Base-by-base conservation (phyloP, 2,329 filamentous ascomycete genomes). In the Bertia moriformis region DNA sequence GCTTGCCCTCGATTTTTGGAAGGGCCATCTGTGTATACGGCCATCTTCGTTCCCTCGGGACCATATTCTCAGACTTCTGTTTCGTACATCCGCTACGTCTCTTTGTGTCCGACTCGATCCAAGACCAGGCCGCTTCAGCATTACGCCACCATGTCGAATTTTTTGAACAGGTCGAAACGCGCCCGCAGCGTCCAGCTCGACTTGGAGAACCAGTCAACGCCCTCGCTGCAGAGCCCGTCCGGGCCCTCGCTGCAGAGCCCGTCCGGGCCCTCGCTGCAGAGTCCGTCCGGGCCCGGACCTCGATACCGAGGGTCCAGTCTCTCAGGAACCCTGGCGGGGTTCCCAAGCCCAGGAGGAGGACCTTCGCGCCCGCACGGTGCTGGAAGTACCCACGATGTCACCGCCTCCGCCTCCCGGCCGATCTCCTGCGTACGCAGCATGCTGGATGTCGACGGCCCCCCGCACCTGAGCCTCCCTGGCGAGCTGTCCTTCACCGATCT, bases 121-220 rank as follows among this genome's bases (percentile, higher is more conserved):
- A 27, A 7, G 22, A 27, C 22, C n/a, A n/a, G 22, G n/a, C 22
- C 7, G n/a, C 22, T 7, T 7, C 7, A 7, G n/a, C 22, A 27
- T n/a, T 38, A 42, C 47, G 50, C 42, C 42, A 59, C 58, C 54
- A 44, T 27, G 22, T 51, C 66, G 50, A 56, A 60, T 30, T 51
- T 61, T 19, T 59, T 67, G 41, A 57, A 56, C 45, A 66, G 59
- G 47, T 50, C 56, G n/a, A n/a, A n/a, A 42, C 66, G 66, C 41
- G 59, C 62, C 41, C 62, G 61, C 46, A 71, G 66, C 48, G 54
- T 69, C 30, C 67, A 71, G 44, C 55, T 70, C 39, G 65, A 69
- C 42, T 58, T 53, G 42, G 44, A 43, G 3, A 39, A 47, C 4
- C 42, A 46, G 17, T 36, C 38, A n/a, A 41, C 41, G 41, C 41